phyloP scores from a whole-genome alignment of 1,284 basidiomycete species.

The Microbotryomycetes sp. region DNA sequence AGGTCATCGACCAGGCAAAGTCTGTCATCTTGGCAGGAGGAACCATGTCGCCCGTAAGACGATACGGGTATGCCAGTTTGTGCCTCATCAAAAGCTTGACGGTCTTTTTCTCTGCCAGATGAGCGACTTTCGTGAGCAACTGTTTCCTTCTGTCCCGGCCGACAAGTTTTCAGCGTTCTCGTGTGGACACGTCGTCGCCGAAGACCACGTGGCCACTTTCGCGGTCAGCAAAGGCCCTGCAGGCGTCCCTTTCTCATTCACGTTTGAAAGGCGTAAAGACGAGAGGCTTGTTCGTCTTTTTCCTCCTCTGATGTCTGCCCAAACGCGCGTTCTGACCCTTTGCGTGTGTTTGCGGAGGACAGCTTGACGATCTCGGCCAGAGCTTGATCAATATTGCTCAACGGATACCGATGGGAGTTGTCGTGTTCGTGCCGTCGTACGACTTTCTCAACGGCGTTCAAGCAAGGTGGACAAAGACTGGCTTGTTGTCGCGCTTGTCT shows the following conservation, averaged over 20 bases:
- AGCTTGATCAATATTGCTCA: constrained; percentile 69
- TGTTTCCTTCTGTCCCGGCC: constrained; percentile 62
- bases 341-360: no score
- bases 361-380: constrained; percentile 80
- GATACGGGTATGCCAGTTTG: background rate
- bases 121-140: constrained; percentile 74
- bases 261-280: constrained; percentile 68
- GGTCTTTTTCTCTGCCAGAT: constrained; percentile 50
- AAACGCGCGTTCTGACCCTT: background rate
- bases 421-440: constrained; percentile 93
- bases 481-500: constrained; percentile 56
- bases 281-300: constrained; percentile 51
- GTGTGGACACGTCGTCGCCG: constrained; percentile 87
- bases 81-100: background rate
- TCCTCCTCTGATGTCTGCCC: background rate
- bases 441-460: constrained; percentile 65
- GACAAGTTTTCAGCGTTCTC: constrained; percentile 70
- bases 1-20: constrained; percentile 69
- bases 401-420: constrained; percentile 76
- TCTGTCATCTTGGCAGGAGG: constrained; percentile 86
- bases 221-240: constrained; percentile 71
- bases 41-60: constrained; percentile 85
- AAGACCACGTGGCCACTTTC: constrained; percentile 66
- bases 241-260: constrained; percentile 72
- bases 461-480: constrained; percentile 58